Base-by-base conservation (phyloP, 345 rosid genomes). In the Linum lewisii region DNA sequence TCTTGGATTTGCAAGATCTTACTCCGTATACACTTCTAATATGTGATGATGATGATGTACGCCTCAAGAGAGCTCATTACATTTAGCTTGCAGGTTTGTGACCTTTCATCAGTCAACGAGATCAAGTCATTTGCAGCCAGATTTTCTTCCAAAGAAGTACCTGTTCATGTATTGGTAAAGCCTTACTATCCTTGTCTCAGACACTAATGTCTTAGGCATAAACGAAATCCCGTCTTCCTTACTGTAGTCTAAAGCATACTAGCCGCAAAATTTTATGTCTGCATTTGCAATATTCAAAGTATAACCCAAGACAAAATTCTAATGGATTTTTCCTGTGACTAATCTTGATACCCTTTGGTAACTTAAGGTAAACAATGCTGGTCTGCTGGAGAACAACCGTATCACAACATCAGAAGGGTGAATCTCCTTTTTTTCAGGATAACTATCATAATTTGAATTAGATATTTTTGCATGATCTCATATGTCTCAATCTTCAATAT, bases 301-400 rank as follows among this genome's bases (percentile, higher is more conserved):
- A 29, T n/a, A n/a, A n/a, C n/a, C n/a, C 34, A 29, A 29, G 34
- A 29, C 34, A 8, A 4, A 4, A 29, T 29, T 29, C 34, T 4
- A 29, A 29, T 29, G 34, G 34, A 29, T 29, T 29, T 29, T 29
- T 5, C 34, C 34, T 29, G 7, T 29, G 47, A 42, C 61, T 66
- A n/a, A 69, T 62, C 6, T 57, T 34, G 6, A n/a, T 60, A 1
- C 61, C 24, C 42, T 11, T 37, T 61, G 1, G 24, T 51, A 7
- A 51, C n/a, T 59, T 55, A 55, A 92, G 96, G 84, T 92, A 67
- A 88, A 92, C 63, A 92, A 86, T 77, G 96, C 96, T 21, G 96
- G 98, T 51, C 13, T 82, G 75, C 78, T 92, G 9, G 96, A 88
- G 78, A 63, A 77, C 20, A 78, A 78, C 60, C 74, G 76, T 52